Evolutionary conservation across 2,329 filamentous ascomycete species (phyloP).

Genomic region (Trichoderma harzianum): DNA sequence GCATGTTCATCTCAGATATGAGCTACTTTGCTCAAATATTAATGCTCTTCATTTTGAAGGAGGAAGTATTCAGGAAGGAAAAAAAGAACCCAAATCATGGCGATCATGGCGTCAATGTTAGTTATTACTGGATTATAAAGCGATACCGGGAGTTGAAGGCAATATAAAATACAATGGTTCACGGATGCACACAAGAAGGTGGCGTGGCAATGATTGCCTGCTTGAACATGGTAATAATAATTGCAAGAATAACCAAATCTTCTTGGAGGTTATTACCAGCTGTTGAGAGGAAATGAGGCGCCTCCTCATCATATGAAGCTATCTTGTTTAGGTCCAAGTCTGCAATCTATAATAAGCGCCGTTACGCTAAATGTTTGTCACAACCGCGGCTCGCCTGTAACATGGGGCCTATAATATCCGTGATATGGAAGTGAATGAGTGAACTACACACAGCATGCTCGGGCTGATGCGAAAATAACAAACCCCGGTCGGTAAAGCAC

Average conservation of each 20-base stretch:
- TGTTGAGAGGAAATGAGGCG: background rate
- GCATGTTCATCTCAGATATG: background rate
- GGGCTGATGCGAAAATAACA: background rate
- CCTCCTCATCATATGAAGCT: background rate
- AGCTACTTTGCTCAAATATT: background rate
- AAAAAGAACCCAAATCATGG: background rate
- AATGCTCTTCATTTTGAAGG: background rate
- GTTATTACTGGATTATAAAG: background rate
- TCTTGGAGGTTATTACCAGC: background rate
- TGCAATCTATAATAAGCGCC: background rate
- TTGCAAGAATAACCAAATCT: background rate
- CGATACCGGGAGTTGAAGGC: conserved; percentile 1
- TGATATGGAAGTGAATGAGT: too few relatives aligned
- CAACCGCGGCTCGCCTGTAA: background rate
- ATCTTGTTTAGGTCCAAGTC: background rate
- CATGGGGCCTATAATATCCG: background rate
- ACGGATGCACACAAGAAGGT: background rate
- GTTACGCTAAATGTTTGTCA: background rate
- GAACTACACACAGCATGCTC: background rate
- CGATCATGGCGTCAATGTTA: background rate
- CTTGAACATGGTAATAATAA: background rate
- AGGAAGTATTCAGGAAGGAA: background rate
- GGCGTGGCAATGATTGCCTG: background rate
- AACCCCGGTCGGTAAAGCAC: background rate
- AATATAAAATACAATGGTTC: background rate